A percentile compares a stretch with the other conserved stretches of the same genome.
Conservation (phyloP, 192 early-diverging fungal species). For the Jimgerdemannia flammicorona region DNA sequence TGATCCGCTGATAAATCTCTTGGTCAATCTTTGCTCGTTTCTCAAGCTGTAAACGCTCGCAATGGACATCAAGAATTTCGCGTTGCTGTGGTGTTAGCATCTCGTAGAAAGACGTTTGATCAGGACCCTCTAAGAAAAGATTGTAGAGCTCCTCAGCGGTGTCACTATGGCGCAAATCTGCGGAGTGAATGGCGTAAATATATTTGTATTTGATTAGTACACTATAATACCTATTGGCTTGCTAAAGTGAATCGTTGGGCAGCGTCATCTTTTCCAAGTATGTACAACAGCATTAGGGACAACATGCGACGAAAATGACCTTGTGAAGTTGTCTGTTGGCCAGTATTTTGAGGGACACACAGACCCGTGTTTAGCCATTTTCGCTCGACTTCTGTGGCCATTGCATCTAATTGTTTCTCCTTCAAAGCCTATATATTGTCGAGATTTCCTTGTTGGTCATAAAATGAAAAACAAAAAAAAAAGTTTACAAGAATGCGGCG, state of each 20-base stretch:
- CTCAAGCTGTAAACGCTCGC: not conserved
- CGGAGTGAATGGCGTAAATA: not conserved
- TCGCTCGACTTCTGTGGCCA: conserved; percentile 4
- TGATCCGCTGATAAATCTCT: not conserved
- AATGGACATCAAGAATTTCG: no score
- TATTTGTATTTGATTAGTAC: no score
- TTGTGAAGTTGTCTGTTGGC: not conserved
- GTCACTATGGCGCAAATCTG: not conserved
- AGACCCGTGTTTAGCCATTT: not conserved
- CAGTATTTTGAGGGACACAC: not conserved
- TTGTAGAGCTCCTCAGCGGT: not conserved
- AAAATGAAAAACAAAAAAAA: no score
- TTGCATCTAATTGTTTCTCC: conserved; percentile 1
- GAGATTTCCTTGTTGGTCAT: conserved; percentile 8
- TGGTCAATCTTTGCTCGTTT: not conserved
- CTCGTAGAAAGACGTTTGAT: not conserved
- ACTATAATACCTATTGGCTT: no score
- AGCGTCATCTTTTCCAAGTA: not conserved
- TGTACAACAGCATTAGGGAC: not conserved
- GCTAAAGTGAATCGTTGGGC: no score
- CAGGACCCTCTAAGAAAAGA: not conserved
- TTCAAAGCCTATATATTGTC: not conserved
- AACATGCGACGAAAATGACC: not conserved
- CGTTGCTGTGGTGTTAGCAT: not conserved
- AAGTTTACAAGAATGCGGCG: no score